These are phyloP conservation scores for Prinsepia uniflora DNA, from an alignment of 306 rosid genomes.

Conservation along the genomic window DNA sequence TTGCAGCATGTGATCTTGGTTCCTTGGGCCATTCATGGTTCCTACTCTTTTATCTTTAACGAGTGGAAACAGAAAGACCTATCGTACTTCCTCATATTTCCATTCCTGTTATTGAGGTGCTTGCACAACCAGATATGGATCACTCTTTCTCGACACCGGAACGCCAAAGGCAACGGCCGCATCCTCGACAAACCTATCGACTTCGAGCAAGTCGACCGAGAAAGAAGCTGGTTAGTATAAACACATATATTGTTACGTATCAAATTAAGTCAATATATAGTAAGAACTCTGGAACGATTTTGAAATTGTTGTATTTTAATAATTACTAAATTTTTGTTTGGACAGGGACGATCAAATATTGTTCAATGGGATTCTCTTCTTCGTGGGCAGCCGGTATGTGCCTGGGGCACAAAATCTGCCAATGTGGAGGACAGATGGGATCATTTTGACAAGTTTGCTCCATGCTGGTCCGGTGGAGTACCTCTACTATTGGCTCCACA, in stretches of 20 bases:
- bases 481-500: constrained; percentile 49
- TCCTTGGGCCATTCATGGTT: constrained; percentile 53
- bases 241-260: too few relatives aligned
- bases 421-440: constrained; percentile 33
- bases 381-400: background rate
- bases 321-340: background rate
- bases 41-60: constrained; percentile 25
- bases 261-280: too few relatives aligned
- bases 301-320: too few relatives aligned
- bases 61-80: constrained; percentile 33
- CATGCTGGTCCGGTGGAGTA: constrained; percentile 45
- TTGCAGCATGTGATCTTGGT: constrained; percentile 54
- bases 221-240: constrained; percentile 27
- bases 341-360: constrained; percentile 50
- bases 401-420: constrained; percentile 8
- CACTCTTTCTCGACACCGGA: constrained; percentile 45
- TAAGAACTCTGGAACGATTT: too few relatives aligned
- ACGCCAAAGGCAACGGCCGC: constrained; percentile 45
- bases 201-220: constrained; percentile 41
- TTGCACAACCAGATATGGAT: constrained; percentile 65
- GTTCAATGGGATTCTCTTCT: constrained; percentile 22
- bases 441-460: constrained; percentile 21
- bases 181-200: constrained; percentile 38
- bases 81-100: constrained; percentile 38
- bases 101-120: constrained; percentile 43